phyloP scores from a whole-genome alignment of 768 basidiomycete genomes.

The Trametes gibbosa region DNA sequence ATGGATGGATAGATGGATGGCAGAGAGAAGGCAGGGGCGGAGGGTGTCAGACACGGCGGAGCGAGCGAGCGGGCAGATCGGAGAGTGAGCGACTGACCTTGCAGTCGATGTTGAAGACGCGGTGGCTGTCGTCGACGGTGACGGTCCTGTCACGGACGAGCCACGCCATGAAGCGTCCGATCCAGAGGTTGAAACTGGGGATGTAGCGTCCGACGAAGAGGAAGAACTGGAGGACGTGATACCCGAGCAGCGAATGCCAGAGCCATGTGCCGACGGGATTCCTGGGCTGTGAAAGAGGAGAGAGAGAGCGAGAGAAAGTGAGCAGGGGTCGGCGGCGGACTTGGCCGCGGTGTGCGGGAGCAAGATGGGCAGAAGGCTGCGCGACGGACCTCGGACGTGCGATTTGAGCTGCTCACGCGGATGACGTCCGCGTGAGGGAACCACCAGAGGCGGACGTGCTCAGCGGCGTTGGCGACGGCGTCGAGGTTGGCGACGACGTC shows the following conservation, averaged over 20 bases:
- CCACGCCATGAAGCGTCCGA: constrained; percentile 68
- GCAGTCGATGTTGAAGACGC: constrained; percentile 92
- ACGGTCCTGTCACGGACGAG: constrained; percentile 52
- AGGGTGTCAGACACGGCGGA: not conserved
- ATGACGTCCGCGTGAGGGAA: constrained; percentile 76
- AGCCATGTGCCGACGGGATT: constrained; percentile 58
- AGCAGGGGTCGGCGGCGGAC: constrained; percentile 9
- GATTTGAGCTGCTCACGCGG: constrained; percentile 68
- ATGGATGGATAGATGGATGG: not conserved
- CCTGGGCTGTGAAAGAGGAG: constrained; percentile 48
- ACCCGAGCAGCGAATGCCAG: constrained; percentile 69
- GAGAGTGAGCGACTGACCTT: constrained; percentile 69
- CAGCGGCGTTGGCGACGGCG: constrained; percentile 53
- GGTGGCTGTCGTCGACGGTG: constrained; percentile 73
- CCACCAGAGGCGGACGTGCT: constrained; percentile 97
- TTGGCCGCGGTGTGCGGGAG: too few relatives aligned
- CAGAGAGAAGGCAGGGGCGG: not conserved
- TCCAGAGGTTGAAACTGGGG: constrained; percentile 57
- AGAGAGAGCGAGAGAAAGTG: not conserved
- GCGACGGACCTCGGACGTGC: constrained; percentile 69
- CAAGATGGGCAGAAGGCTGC: too few relatives aligned
- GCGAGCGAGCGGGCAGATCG: not conserved
- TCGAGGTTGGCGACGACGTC: constrained; percentile 59
- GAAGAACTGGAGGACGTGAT: constrained; percentile 79
- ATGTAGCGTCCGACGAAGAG: constrained; percentile 75